These are phyloP conservation scores for Cercospora sp. DNA, from an alignment of 2,329 filamentous ascomycete genomes.

Conservation along the genomic window DNA sequence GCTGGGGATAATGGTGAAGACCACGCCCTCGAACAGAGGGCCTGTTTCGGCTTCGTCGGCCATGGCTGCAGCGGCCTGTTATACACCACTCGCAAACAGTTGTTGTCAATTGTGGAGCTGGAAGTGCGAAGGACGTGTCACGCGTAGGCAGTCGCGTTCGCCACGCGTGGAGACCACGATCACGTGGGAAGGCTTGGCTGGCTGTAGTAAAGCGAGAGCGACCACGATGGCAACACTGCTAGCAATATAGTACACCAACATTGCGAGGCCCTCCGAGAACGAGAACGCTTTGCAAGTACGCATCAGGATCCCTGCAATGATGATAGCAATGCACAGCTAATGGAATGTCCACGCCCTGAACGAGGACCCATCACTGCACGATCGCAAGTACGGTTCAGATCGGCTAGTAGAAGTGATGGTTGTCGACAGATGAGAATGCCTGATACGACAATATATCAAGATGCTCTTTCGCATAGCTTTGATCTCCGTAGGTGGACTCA, in stretches of 20 bases:
- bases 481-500: not conserved
- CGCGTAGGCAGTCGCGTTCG: not conserved
- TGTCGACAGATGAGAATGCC: not conserved
- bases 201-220: not conserved
- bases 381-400: not conserved
- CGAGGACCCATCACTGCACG: not conserved
- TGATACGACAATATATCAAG: not conserved
- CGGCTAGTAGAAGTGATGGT: not conserved
- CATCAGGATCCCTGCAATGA: not conserved
- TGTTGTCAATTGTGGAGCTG: not conserved
- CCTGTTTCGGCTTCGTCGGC: slow-evolving; percentile 23
- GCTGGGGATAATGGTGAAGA: slow-evolving; percentile 48
- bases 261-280: not conserved
- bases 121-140: not conserved
- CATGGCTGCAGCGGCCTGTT: slow-evolving; percentile 10
- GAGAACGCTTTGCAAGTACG: not conserved
- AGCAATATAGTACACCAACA: not conserved
- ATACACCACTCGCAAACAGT: not conserved
- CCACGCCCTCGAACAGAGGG: slow-evolving; percentile 42
- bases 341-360: not conserved
- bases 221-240: not conserved
- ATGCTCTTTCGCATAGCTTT: not conserved
- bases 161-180: not conserved
- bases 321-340: not conserved
- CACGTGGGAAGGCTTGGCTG: not conserved